Evolutionary conservation across 75 land plant species (phyloP).

Genomic region (Selaginella tamariscina): DNA sequence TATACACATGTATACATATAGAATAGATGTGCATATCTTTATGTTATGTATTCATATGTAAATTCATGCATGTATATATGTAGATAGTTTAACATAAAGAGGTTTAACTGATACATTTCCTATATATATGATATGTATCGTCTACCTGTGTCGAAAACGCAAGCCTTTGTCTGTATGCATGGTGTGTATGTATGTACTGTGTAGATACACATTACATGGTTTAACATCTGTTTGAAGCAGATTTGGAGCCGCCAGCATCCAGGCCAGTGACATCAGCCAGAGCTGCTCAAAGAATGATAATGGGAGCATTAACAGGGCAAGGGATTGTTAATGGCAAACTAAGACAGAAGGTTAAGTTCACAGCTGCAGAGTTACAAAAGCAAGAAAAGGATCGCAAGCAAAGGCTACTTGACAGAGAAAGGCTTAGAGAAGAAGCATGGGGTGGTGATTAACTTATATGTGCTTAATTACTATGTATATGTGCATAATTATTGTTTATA

Average conservation of each 20-base stretch:
- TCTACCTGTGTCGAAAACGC: too few species aligned
- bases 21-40: too few species aligned
- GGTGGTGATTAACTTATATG: slow-evolving; percentile 34
- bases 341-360: slow-evolving; percentile 28
- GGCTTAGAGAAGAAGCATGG: slow-evolving; percentile 86
- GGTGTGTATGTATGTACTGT: too few species aligned
- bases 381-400: slow-evolving; percentile 76
- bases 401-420: slow-evolving; percentile 49
- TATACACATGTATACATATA: too few species aligned
- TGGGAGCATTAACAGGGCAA: slow-evolving; percentile 57
- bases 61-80: too few species aligned
- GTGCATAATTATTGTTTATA: too few species aligned
- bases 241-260: slow-evolving; percentile 76
- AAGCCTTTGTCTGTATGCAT: too few species aligned
- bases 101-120: too few species aligned
- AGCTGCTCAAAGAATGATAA: slow-evolving; percentile 66
- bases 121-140: too few species aligned
- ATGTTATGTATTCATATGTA: too few species aligned
- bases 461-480: not conserved
- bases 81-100: too few species aligned
- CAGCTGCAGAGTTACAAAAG: slow-evolving; percentile 32
- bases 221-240: slow-evolving; percentile 38
- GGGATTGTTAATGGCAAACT: slow-evolving; percentile 44
- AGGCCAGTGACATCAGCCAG: slow-evolving; percentile 74
- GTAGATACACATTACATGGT: too few species aligned